Evolutionary conservation across 176 grass and related monocot genomes (phyloP), one percentile per base, ranked within the genome.

Genomic region (Carex myosuroides): DNA sequence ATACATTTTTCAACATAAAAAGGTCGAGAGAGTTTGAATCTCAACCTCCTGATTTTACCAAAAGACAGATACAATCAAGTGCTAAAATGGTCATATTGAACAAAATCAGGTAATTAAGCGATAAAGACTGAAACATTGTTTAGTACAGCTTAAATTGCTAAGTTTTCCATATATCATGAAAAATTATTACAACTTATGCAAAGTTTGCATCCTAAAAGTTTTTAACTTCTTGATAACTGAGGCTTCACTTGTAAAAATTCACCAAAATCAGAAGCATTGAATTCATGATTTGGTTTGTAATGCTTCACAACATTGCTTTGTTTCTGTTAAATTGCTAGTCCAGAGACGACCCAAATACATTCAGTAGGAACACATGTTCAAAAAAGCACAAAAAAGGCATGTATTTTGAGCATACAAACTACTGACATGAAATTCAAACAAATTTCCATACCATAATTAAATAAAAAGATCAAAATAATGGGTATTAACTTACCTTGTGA

Each of bases 401-500:
- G 5, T 11, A 10, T 78, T 57, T 53, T 30, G 73, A 78, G 13
- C 52, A 77, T 56, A 56, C 50, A 53, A 75, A 75, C 70, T 75
- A 29, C 57, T 0, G 64, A 14, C 29, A 33, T 11, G 13, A 16
- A 39, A 54, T 74, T 52, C 50, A 56, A 18, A 32, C 22, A 57
- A 33, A 78, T 78, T 17, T 3, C 2, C 26, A 77, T 13, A 77
- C 5, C 8, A 32, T 78, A 33, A 78, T 56, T 14, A 7, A 78
- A 78, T 78, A 33, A 76, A 64, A 8, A 79, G 29, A 71, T 35
- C n/a, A 80, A 80, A 67, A 13, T 13, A 88, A 69, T 5, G 60
- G 12, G 6, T 75, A 10, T 16, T 14, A 21, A 4, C 26, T 58
- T 61, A 95, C 96, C 91, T 95, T 39, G 93, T 90, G 58, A 99